Conservation (phyloP, 345 rosid genomes). For the Lenwebbia sp. region DNA sequence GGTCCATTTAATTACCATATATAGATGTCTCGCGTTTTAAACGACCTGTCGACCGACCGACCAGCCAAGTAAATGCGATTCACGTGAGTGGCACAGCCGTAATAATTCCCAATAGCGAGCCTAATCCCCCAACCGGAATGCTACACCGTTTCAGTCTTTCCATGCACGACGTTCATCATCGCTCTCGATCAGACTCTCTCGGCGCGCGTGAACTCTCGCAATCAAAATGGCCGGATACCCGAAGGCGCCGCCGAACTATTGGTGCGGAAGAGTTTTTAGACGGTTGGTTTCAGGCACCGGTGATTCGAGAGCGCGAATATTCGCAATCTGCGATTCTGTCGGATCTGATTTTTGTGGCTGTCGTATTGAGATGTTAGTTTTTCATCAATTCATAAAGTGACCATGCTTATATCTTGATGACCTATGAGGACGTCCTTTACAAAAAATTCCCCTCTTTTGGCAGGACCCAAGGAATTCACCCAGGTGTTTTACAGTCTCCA, state of each 20-base stretch:
- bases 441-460: background rate
- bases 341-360: background rate
- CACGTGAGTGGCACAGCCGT: background rate
- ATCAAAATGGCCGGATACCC: conserved; percentile 38
- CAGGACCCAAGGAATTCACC: conserved; percentile 86
- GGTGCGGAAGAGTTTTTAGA: too few relatives aligned
- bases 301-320: too few relatives aligned
- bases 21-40: background rate
- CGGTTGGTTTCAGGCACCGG: too few relatives aligned
- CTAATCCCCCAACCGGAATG: background rate
- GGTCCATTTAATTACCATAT: background rate
- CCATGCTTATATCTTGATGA: background rate
- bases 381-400: background rate
- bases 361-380: background rate
- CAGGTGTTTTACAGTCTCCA: conserved; percentile 87
- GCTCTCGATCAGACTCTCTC: background rate
- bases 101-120: background rate
- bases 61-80: background rate
- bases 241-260: background rate
- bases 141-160: background rate
- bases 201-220: background rate
- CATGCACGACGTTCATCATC: background rate
- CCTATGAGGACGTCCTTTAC: background rate
- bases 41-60: background rate
- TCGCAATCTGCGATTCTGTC: background rate